Evolutionary conservation across 2,329 filamentous ascomycete species (phyloP).

Genomic region (Colletotrichum liaoningense): DNA sequence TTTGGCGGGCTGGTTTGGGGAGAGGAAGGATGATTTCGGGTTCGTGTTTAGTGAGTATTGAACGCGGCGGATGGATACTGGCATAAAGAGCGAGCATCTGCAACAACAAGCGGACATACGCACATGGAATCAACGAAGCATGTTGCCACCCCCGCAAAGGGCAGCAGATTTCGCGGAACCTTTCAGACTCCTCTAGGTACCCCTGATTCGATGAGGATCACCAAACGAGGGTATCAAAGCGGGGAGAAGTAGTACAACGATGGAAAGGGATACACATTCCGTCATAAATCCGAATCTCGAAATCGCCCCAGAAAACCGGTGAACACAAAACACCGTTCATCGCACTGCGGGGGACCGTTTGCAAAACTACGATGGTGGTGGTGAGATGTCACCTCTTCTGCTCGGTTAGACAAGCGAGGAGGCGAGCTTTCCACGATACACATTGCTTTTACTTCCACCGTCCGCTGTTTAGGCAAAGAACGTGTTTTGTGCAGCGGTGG

Average conservation of each 20-base stretch:
- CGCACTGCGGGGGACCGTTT: not conserved
- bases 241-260: not conserved
- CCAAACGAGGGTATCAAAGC: not conserved
- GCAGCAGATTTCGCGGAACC: too few species aligned
- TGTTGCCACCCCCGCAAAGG: not conserved
- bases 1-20: slow-evolving; percentile 68
- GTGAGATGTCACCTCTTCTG: not conserved
- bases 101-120: not conserved
- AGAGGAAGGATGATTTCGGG: slow-evolving; percentile 38
- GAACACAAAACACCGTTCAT: not conserved
- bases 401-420: not conserved
- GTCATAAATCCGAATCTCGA: not conserved
- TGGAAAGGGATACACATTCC: not conserved
- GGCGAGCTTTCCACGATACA: too few species aligned
- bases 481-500: not conserved
- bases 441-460: too few species aligned
- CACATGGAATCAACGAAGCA: not conserved
- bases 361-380: not conserved
- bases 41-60: slow-evolving; percentile 25
- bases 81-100: too few species aligned
- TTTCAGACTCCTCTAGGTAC: too few species aligned
- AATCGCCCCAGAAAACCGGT: not conserved
- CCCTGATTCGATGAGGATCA: not conserved
- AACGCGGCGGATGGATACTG: not conserved
- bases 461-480: not conserved